These are phyloP conservation scores for Epicoccum nigrum DNA, from an alignment of 2,329 filamentous ascomycete species.

Conservation along the genomic window DNA sequence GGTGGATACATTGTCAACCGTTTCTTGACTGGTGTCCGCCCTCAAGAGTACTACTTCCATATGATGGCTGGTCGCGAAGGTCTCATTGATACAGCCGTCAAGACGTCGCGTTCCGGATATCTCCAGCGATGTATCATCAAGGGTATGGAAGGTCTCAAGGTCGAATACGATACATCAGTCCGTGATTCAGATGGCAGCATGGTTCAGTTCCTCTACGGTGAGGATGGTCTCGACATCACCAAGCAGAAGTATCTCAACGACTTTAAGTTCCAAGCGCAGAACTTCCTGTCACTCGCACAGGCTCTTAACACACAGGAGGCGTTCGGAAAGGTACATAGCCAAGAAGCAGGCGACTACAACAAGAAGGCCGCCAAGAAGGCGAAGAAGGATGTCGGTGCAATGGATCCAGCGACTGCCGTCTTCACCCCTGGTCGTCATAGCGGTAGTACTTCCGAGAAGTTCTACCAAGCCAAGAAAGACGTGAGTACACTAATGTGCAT, in stretches of 20 bases:
- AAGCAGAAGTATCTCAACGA: slow-evolving; percentile 91
- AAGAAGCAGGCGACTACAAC: slow-evolving; percentile 67
- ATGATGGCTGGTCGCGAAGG: slow-evolving; percentile 99
- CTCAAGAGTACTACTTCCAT: slow-evolving; percentile 99
- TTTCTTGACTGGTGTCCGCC: slow-evolving; percentile 96
- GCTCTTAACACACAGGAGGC: slow-evolving; percentile 71
- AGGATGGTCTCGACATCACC: slow-evolving; percentile 91
- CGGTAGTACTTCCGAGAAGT: slow-evolving; percentile 88
- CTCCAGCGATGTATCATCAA: slow-evolving; percentile 97
- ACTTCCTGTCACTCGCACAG: slow-evolving; percentile 79
- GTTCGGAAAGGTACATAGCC: slow-evolving; percentile 64
- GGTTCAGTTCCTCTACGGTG: slow-evolving; percentile 94
- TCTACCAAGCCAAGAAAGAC: slow-evolving; percentile 72
- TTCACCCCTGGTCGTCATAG: slow-evolving; percentile 78
- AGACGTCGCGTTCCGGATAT: slow-evolving; percentile 96
- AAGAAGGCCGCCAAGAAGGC: slow-evolving; percentile 78
- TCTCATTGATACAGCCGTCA: slow-evolving; percentile 97
- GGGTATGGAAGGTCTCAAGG: slow-evolving; percentile 93
- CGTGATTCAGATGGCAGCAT: slow-evolving; percentile 92
- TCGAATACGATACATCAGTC: slow-evolving; percentile 92
- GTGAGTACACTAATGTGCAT: slow-evolving; percentile 43
- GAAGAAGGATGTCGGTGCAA: slow-evolving; percentile 70
- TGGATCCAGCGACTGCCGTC: slow-evolving; percentile 75
- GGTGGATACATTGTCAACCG: slow-evolving; percentile 94
- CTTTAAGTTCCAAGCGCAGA: slow-evolving; percentile 88